phyloP scores from a whole-genome alignment of 352 stramenopile genomes.

The Globisporangium spiculum region DNA sequence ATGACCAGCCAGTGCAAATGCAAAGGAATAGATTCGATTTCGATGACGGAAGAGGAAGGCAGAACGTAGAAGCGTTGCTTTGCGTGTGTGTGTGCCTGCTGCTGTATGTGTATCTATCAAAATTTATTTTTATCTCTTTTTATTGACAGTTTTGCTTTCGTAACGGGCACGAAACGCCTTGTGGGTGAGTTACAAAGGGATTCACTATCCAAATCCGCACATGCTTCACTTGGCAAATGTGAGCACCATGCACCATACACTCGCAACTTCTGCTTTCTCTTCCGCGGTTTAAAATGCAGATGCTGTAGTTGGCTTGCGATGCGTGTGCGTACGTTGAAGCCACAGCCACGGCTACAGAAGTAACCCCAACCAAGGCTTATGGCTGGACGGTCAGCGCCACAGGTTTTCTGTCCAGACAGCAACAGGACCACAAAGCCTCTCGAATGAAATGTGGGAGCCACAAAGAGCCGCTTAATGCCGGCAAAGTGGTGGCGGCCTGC shows the following conservation, averaged over 20 bases:
- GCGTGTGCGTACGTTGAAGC: background rate
- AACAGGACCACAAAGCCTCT: background rate
- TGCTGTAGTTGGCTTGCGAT: background rate
- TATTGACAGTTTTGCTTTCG: constrained; percentile 8
- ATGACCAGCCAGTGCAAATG: background rate
- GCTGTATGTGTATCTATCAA: background rate
- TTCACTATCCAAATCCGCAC: background rate
- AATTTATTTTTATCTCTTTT: background rate
- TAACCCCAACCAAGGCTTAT: background rate
- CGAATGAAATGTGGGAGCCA: background rate
- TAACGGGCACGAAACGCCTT: constrained; percentile 5
- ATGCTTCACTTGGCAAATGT: background rate
- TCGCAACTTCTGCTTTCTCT: background rate
- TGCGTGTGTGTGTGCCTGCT: background rate
- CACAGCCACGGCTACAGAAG: background rate
- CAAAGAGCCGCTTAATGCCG: background rate
- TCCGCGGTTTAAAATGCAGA: background rate
- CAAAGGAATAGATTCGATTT: background rate
- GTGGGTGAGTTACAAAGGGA: background rate
- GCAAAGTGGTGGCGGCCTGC: background rate
- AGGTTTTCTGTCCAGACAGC: background rate
- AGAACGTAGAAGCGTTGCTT: background rate
- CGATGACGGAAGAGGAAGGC: background rate
- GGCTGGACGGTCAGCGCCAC: background rate
- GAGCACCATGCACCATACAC: background rate